These are phyloP conservation scores for Setaria italica DNA, from an alignment of 202 grass and related monocot genomes.

Conservation along the genomic window DNA sequence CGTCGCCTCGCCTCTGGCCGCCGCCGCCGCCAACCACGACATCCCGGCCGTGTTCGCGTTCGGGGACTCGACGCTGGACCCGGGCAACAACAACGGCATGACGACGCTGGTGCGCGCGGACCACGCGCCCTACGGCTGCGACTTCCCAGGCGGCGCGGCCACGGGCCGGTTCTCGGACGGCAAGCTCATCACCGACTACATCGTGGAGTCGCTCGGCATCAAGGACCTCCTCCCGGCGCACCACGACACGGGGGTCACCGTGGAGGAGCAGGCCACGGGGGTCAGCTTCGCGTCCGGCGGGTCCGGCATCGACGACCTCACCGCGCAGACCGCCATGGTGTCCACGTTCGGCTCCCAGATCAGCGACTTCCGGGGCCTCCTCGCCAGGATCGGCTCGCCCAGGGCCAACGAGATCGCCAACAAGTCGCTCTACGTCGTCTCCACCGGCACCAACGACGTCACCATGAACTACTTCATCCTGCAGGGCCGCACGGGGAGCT, in stretches of 20 bases:
- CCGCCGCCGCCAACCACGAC: not conserved
- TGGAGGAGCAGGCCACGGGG: conserved; percentile 49
- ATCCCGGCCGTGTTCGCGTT: conserved; percentile 71
- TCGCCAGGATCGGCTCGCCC: conserved; percentile 39
- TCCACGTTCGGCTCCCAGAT: conserved; percentile 55
- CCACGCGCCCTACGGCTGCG: conserved; percentile 66
- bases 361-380: conserved; percentile 48
- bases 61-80: conserved; percentile 78
- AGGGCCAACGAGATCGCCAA: conserved; percentile 47
- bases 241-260: conserved; percentile 22
- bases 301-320: conserved; percentile 72
- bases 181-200: conserved; percentile 71
- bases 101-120: conserved; percentile 55
- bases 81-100: conserved; percentile 78
- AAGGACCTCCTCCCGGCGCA: conserved; percentile 59
- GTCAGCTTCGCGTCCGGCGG: conserved; percentile 74
- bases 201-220: conserved; percentile 62
- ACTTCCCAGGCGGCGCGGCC: conserved; percentile 42
- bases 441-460: conserved; percentile 70
- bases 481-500: conserved; percentile 30
- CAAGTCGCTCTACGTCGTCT: conserved; percentile 55
- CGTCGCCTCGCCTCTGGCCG: not conserved
- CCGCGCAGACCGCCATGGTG: conserved; percentile 36
- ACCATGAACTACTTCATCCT: conserved; percentile 58
- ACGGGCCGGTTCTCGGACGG: conserved; percentile 76